Evolutionary conservation across 2,329 filamentous ascomycete species (phyloP).

Genomic region (Botrytis paeoniae): DNA sequence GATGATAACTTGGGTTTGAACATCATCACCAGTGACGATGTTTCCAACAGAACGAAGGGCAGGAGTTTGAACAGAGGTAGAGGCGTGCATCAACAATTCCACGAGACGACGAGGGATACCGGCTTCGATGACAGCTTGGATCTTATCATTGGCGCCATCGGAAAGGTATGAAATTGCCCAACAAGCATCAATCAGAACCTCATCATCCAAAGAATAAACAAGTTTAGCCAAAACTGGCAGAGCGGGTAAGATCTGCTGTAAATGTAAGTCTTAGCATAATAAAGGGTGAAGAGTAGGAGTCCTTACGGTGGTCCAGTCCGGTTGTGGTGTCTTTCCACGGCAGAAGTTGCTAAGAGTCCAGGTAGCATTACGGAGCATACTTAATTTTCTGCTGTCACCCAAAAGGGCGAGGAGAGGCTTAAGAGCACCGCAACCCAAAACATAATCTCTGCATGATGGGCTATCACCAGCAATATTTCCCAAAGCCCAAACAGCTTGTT

Average conservation of each 20-base stretch:
- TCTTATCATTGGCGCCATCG: slow-evolving; percentile 98
- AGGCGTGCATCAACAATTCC: slow-evolving; percentile 96
- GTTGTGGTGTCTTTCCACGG: slow-evolving; percentile 97
- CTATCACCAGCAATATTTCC: slow-evolving; percentile 99
- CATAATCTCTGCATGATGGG: slow-evolving; percentile 95
- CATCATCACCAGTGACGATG: slow-evolving; percentile 97
- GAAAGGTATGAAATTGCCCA: slow-evolving; percentile 99
- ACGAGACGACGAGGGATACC: slow-evolving; percentile 95
- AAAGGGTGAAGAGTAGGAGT: slow-evolving; percentile 12
- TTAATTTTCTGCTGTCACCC: slow-evolving; percentile 96
- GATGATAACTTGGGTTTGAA: slow-evolving; percentile 99
- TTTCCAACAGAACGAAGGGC: slow-evolving; percentile 96
- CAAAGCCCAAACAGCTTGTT: slow-evolving; percentile 97
- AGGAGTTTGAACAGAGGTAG: slow-evolving; percentile 96
- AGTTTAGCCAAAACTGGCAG: slow-evolving; percentile 94
- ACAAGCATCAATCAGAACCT: slow-evolving; percentile 97
- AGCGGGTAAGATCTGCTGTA: slow-evolving; percentile 78
- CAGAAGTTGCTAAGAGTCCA: slow-evolving; percentile 99
- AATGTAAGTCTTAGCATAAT: slow-evolving; percentile 33
- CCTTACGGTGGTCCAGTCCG: slow-evolving; percentile 91
- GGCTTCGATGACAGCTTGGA: slow-evolving; percentile 97
- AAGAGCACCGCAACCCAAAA: slow-evolving; percentile 85
- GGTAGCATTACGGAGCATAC: slow-evolving; percentile 97
- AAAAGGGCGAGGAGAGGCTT: slow-evolving; percentile 86
- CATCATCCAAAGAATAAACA: slow-evolving; percentile 96